Base-by-base conservation (phyloP, 768 basidiomycete species). In the Lentinula sp. region DNA sequence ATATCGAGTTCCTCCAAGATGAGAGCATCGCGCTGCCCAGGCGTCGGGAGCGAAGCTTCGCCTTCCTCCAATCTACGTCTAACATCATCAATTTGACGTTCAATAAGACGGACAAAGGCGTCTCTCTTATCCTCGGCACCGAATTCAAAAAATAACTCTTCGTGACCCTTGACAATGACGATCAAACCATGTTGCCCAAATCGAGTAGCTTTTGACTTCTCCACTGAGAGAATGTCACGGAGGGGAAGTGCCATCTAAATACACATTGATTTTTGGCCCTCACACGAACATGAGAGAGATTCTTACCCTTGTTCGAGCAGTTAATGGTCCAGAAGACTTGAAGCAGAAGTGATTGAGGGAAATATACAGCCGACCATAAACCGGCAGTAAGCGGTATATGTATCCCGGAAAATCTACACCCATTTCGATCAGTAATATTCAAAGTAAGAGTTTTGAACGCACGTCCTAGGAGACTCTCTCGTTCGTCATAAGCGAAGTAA, bases 101-200 rank as follows among this genome's bases (percentile, higher is more conserved):
- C 86, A 49, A 99, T 76, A 18, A 95, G 77, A 12, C 71, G 71
- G 18, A 90, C 82, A 68, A 95, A 95, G 1, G 87, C 85, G 64
- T 88, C 81, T 23, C 96, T 85, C 64, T 91, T 87, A 59, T 91
- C 88, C 60, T 88, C 84, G 18, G 87, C 85, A 45, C 81, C 79
- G 70, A 99, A 96, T 73, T 99, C 97, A 67, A 98, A 90, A 78
- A 99, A 99, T 9, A 98, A 79, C 70, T 99, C 96, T 74, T 99
- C 96, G 69, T 98, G 94, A 0, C 96, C 96, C 67, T 90, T 92
- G 66, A 99, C 86, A 58, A 98, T 88, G 60, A 98, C 79, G 39
- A 91, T 85, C 18, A 98, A 82, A 32, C 96, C 96, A 67, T 90
- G 84, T 68, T 94, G 93, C 6, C 91, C 93, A 71, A 97, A 93